These are phyloP conservation scores for Penicillium bialowiezense DNA, from an alignment of 495 filamentous ascomycete species.

Conservation along the genomic window DNA sequence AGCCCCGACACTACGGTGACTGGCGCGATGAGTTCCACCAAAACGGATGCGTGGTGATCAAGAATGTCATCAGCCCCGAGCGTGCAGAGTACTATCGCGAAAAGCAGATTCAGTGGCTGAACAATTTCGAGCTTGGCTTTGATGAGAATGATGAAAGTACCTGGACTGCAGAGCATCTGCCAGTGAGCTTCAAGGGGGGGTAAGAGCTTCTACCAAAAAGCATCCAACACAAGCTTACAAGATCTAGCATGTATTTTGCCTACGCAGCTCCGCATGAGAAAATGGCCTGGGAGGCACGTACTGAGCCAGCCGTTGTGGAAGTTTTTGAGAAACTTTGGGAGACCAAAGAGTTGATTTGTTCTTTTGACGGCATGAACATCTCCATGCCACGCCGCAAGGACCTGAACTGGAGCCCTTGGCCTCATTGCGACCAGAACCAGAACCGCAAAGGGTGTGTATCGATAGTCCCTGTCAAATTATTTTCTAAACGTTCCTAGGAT, in stretches of 20 bases:
- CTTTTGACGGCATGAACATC: conserved; percentile 40
- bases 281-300: conserved; percentile 34
- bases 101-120: conserved; percentile 37
- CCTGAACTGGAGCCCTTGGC: conserved; percentile 33
- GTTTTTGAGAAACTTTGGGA: conserved; percentile 40
- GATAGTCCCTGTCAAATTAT: not conserved
- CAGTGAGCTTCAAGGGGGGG: conserved; percentile 36
- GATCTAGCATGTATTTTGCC: conserved; percentile 26
- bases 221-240: not conserved
- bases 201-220: not conserved
- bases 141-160: conserved; percentile 34
- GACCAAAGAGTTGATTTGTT: conserved; percentile 36
- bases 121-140: conserved; percentile 38
- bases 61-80: conserved; percentile 28
- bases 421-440: conserved; percentile 40
- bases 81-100: conserved; percentile 30
- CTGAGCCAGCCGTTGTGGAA: conserved; percentile 38
- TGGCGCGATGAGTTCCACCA: conserved; percentile 34
- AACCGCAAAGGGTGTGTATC: conserved; percentile 26
- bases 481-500: conserved; percentile 11
- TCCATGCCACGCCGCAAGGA: conserved; percentile 30
- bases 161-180: conserved; percentile 39
- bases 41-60: conserved; percentile 35
- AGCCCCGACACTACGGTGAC: conserved; percentile 24
- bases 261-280: conserved; percentile 29